Evolutionary conservation across 352 stramenopile species (phyloP), one percentile per base, ranked within the genome.

Genomic region (Pythium scleroteichum): DNA sequence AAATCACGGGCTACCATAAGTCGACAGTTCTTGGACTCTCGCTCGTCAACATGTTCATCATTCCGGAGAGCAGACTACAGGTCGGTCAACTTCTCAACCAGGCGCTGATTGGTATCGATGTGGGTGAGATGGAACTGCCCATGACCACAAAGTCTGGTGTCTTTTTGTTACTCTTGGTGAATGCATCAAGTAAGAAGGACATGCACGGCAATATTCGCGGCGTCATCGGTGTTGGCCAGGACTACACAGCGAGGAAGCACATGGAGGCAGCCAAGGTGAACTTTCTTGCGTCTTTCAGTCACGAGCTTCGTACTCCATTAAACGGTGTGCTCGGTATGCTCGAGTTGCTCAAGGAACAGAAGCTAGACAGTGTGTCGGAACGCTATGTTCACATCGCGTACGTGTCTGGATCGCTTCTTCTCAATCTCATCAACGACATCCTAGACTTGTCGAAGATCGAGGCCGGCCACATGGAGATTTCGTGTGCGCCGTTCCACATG

Each of bases 381-480:
- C 67, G 85, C 35, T 93, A 92, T 53, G 86, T 95, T 2, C 82
- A 95, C 62, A 95, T 93, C 74, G 84, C 84, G 13, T 93, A 93
- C 60, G 84, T 93, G 9, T 93, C 83, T 0, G 86, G 86, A 1
- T 92, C 82, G n/a, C 70, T 95, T 16, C 59, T 98, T 13, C 75
- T 97, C 42, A 94, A 93, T 45, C 57, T 98, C 32, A 97, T 97
- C 62, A 96, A 96, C 53, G 90, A 97, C 58, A 90, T 97, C 33
- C 49, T 98, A 17, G 90, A 97, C 54, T 80, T 96, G 65, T 97
- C 85, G n/a, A 98, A 97, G 68, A 93, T 97, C 27, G 93, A 98
- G 70, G 88, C 89, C 53, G 93, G 93, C 0, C 87, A 97, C 44
- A 69, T 97, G 27, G 87, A 96, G 50, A 87, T 97, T 19, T 90